Base-by-base conservation (phyloP, 192 early-diverging fungal genomes). In the Ambispora gerdemannii region DNA sequence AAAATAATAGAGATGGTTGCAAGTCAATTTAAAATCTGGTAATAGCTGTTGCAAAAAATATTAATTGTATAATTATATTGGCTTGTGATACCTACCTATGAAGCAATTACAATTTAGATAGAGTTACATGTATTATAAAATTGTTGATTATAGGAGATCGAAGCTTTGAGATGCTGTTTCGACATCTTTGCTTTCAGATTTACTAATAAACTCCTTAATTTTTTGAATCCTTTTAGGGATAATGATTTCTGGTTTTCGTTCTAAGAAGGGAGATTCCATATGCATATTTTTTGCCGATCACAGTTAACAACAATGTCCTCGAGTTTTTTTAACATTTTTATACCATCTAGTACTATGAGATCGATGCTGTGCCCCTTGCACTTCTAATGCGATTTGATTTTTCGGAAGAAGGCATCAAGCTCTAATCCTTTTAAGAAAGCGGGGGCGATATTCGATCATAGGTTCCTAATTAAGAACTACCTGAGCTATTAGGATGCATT, bases 71-170 rank as follows among this genome's bases (percentile, higher is more conserved):
- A 47, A 47, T 47, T 47, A 47, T 10, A 10, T 47, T 6, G 6
- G 43, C 43, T 47, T 47, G 43, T 47, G 17, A 47, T 47, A 47
- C 43, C 17, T 47, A 47, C 43, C 43, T 47, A 17, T 47, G 43
- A 47, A 47, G 43, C 43, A 47, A 47, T 47, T 47, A 47, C 43
- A 17, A 47, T 47, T 47, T 47, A 47, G 43, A 47, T 47, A 47
- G 43, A 47, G 43, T 47, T 47, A 47, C 43, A 47, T 47, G 43
- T 47, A 47, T 47, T 47, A 47, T 47, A 47, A 47, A 47, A 17
- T 47, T 47, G 43, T 47, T 47, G 43, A 47, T 47, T 17, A 47
- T 47, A n/a, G n/a, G n/a, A n/a, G n/a, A n/a, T n/a, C n/a, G n/a
- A n/a, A 47, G 17, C 43, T 47, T 17, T 47, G 43, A 47, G 43